Evolutionary conservation across 768 basidiomycete species (phyloP).

Genomic region (Pulveroboletus sp.): DNA sequence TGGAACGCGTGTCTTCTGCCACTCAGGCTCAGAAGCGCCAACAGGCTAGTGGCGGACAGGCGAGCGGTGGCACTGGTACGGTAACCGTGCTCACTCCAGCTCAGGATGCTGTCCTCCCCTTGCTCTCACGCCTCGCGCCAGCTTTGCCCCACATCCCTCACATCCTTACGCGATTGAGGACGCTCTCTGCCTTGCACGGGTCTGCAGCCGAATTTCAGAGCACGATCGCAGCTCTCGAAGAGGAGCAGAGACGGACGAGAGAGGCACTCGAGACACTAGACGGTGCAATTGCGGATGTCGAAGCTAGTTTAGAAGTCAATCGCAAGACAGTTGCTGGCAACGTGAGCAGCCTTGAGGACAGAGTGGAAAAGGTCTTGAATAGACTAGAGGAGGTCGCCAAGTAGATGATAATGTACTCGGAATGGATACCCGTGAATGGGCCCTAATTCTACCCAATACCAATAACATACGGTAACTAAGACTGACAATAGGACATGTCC

Average conservation of each 20-base stretch:
- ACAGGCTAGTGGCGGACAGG: conserved; percentile 6
- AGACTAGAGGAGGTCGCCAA: conserved; percentile 37
- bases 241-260: conserved; percentile 62
- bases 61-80: conserved; percentile 8
- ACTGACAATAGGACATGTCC: background rate
- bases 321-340: conserved; percentile 66
- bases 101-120: conserved; percentile 61
- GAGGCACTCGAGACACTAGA: conserved; percentile 64
- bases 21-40: conserved; percentile 30
- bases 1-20: conserved; percentile 73
- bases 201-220: conserved; percentile 75
- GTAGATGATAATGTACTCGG: background rate
- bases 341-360: conserved; percentile 61
- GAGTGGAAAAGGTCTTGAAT: conserved; percentile 45
- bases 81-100: conserved; percentile 27
- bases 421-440: conserved; percentile 1
- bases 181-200: conserved; percentile 75
- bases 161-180: conserved; percentile 82
- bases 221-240: conserved; percentile 61
- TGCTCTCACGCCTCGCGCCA: conserved; percentile 66
- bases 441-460: conserved; percentile 1
- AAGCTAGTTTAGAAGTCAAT: conserved; percentile 74
- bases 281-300: conserved; percentile 64
- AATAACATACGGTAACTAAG: background rate
- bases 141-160: conserved; percentile 82